phyloP scores from a whole-genome alignment of 208 protist species.

The Acanthamoeba castellanii region DNA sequence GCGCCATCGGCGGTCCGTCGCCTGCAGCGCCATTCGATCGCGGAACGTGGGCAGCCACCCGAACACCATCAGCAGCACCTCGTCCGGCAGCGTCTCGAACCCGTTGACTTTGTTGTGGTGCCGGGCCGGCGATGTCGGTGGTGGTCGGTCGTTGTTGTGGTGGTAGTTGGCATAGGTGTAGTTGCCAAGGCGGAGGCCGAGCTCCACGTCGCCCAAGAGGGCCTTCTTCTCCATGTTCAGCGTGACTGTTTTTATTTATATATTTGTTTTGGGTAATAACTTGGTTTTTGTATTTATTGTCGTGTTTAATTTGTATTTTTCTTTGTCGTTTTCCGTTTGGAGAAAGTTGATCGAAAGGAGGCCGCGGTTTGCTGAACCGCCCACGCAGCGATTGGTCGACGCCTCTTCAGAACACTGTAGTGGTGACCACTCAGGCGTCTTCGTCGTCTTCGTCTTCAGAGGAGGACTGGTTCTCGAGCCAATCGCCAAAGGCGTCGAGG shows the following conservation, averaged over 20 bases:
- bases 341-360: too few relatives aligned
- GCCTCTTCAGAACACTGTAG: too few relatives aligned
- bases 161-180: background rate
- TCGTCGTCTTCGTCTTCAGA: slow-evolving; percentile 18
- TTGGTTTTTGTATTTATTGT: too few relatives aligned
- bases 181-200: background rate
- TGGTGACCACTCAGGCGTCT: too few relatives aligned
- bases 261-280: too few relatives aligned
- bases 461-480: slow-evolving; percentile 73
- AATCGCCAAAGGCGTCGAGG: slow-evolving; percentile 65
- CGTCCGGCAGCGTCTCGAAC: background rate
- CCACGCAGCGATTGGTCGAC: too few relatives aligned
- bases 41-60: background rate
- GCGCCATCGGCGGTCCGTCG: background rate
- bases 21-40: background rate
- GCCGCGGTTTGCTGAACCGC: too few relatives aligned
- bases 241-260: too few relatives aligned
- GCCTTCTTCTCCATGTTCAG: background rate
- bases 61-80: background rate
- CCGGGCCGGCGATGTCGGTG: background rate
- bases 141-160: too few relatives aligned
- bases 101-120: background rate
- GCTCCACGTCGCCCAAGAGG: background rate
- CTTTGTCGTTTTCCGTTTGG: too few relatives aligned
- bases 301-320: too few relatives aligned